A percentile compares a stretch with the other conserved stretches of the same genome.
Evolutionary conservation across 2,329 filamentous ascomycete genomes (phyloP).

Genomic region (Cercospora zeina): DNA sequence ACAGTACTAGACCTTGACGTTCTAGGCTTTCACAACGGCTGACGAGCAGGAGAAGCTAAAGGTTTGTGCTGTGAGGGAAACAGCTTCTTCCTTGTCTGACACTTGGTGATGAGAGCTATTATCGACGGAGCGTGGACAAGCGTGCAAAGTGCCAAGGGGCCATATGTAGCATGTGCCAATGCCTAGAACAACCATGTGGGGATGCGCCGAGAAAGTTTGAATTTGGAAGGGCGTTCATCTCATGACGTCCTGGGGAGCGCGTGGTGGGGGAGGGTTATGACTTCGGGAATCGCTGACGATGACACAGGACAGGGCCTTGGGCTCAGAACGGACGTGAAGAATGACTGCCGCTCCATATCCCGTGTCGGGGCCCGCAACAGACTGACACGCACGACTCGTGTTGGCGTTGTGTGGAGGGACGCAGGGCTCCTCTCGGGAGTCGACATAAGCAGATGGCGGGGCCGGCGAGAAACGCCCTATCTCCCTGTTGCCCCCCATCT

Average conservation of each 20-base stretch:
- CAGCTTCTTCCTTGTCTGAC: background rate
- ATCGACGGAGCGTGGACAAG: too few relatives aligned
- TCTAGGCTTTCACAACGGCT: background rate
- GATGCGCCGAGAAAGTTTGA: background rate
- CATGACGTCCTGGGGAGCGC: too few relatives aligned
- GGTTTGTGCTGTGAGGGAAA: background rate
- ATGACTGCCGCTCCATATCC: too few relatives aligned
- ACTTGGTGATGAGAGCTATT: too few relatives aligned
- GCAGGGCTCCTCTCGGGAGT: slow-evolving; percentile 10
- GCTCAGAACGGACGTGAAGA: too few relatives aligned
- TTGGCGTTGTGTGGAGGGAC: slow-evolving; percentile 6
- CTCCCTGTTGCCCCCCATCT: background rate
- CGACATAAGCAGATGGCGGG: background rate
- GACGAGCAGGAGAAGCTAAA: background rate
- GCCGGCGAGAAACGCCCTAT: background rate
- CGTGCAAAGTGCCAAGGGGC: background rate
- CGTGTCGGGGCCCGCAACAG: too few relatives aligned
- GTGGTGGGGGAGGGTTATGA: too few relatives aligned
- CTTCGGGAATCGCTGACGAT: too few relatives aligned
- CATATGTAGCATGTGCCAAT: background rate
- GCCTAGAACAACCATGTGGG: background rate
- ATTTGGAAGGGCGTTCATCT: too few relatives aligned
- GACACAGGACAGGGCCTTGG: too few relatives aligned
- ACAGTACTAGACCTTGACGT: too few relatives aligned
- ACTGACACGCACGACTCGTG: slow-evolving; percentile 13